Evolutionary conservation across 805 yeast species (phyloP).

Genomic region (Pichia scutulata): DNA sequence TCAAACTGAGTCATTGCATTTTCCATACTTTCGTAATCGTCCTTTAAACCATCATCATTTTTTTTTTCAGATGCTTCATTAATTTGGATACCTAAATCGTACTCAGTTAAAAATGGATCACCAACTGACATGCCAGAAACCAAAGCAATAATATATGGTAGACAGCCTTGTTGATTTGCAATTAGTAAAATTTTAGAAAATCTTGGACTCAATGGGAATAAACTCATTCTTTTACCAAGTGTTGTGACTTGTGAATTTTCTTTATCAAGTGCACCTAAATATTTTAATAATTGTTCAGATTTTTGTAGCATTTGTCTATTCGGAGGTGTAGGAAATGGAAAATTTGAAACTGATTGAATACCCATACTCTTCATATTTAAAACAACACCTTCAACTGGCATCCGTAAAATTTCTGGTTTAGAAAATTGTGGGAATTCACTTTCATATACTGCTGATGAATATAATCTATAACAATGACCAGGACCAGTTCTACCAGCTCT

Average conservation of each 20-base stretch:
- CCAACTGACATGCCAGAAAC: slow-evolving; percentile 93
- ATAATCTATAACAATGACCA: slow-evolving; percentile 91
- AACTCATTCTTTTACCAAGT: slow-evolving; percentile 77
- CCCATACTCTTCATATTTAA: slow-evolving; percentile 96
- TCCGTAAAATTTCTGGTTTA: slow-evolving; percentile 82
- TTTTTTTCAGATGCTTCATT: slow-evolving; percentile 20
- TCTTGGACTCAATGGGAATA: slow-evolving; percentile 90
- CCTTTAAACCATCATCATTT: slow-evolving; percentile 30
- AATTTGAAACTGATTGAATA: slow-evolving; percentile 78
- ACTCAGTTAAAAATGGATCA: slow-evolving; percentile 74
- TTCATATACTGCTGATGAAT: slow-evolving; percentile 90
- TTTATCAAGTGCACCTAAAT: slow-evolving; percentile 68
- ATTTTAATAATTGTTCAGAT: slow-evolving; percentile 61
- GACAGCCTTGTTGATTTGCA: slow-evolving; percentile 79
- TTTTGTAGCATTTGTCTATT: slow-evolving; percentile 47
- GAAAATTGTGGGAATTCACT: slow-evolving; percentile 77
- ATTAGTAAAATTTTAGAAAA: slow-evolving; percentile 84
- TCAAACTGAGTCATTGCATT: slow-evolving; percentile 30
- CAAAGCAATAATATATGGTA: slow-evolving; percentile 83
- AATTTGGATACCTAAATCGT: slow-evolving; percentile 53
- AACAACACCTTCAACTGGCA: slow-evolving; percentile 97
- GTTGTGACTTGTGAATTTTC: slow-evolving; percentile 52
- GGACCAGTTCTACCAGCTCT: slow-evolving; percentile 97
- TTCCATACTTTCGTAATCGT: slow-evolving; percentile 26
- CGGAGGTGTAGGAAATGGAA: slow-evolving; percentile 94